phyloP scores from a whole-genome alignment of 2,329 filamentous ascomycete genomes.

The Aureobasidium sp. region DNA sequence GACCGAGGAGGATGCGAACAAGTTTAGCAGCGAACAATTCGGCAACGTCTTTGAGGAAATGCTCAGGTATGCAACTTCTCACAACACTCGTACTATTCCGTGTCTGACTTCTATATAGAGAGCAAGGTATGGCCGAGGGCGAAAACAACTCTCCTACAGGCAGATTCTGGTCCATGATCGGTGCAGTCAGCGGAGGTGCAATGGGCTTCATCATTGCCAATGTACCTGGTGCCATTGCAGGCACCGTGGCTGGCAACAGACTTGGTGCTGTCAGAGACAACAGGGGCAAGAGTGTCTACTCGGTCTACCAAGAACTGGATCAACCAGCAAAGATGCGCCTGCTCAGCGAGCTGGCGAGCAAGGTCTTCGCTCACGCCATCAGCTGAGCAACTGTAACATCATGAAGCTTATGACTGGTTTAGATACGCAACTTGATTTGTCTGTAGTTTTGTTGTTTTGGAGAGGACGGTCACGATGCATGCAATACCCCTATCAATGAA shows the following conservation, averaged over 20 bases:
- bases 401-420: background rate
- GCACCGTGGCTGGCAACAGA: conserved; percentile 84
- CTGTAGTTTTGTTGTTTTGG: background rate
- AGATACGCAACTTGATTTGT: background rate
- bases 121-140: conserved; percentile 60
- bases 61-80: conserved; percentile 25
- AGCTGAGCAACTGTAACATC: conserved; percentile 27
- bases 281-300: conserved; percentile 89
- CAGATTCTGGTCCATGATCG: conserved; percentile 80
- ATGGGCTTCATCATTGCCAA: conserved; percentile 95
- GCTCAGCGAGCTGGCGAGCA: conserved; percentile 73
- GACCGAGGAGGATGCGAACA: conserved; percentile 34
- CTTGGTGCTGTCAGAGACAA: conserved; percentile 84
- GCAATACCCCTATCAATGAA: conserved; percentile 8
- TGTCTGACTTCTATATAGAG: conserved; percentile 19
- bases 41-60: conserved; percentile 54
- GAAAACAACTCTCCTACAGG: conserved; percentile 51
- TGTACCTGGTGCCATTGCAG: conserved; percentile 78
- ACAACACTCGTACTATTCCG: background rate
- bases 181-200: conserved; percentile 76
- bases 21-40: conserved; percentile 69
- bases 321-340: conserved; percentile 72
- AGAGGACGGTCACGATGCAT: conserved; percentile 1
- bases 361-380: conserved; percentile 75
- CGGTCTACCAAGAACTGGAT: conserved; percentile 82